Conservation (phyloP, 2,329 filamentous ascomycete species). For the Aspergillus alliaceus region DNA sequence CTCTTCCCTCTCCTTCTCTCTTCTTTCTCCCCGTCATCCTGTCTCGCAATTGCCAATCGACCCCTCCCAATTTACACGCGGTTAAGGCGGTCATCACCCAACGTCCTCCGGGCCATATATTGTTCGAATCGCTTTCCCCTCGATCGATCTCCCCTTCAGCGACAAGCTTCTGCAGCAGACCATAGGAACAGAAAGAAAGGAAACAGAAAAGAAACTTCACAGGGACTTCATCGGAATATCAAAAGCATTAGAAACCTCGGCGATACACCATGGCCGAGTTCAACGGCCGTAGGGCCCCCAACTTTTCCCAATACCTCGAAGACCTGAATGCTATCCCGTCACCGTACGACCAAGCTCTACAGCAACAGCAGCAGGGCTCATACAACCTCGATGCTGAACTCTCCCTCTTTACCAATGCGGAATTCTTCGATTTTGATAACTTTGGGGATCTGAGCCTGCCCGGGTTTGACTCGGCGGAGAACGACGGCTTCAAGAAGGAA, state of each 20-base stretch:
- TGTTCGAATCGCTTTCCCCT: background rate
- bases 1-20: slow-evolving; percentile 1
- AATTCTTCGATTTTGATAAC: slow-evolving; percentile 76
- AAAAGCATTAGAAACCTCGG: slow-evolving; percentile 13
- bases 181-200: background rate
- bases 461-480: slow-evolving; percentile 32
- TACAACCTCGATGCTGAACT: slow-evolving; percentile 70
- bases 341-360: slow-evolving; percentile 61
- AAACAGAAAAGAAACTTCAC: background rate
- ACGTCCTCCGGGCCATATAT: background rate
- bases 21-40: background rate
- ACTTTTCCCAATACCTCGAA: slow-evolving; percentile 86
- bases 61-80: slow-evolving; percentile 2
- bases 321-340: slow-evolving; percentile 74
- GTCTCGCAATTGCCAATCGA: background rate
- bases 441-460: slow-evolving; percentile 36
- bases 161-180: background rate
- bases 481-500: slow-evolving; percentile 26
- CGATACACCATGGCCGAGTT: slow-evolving; percentile 64
- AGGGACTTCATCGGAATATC: background rate
- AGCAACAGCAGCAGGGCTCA: slow-evolving; percentile 59
- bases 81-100: background rate
- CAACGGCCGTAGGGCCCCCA: slow-evolving; percentile 75
- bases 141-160: background rate
- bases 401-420: slow-evolving; percentile 77